Conservation (phyloP, 164 flowering plant species). For the Liriodendron chinense region DNA sequence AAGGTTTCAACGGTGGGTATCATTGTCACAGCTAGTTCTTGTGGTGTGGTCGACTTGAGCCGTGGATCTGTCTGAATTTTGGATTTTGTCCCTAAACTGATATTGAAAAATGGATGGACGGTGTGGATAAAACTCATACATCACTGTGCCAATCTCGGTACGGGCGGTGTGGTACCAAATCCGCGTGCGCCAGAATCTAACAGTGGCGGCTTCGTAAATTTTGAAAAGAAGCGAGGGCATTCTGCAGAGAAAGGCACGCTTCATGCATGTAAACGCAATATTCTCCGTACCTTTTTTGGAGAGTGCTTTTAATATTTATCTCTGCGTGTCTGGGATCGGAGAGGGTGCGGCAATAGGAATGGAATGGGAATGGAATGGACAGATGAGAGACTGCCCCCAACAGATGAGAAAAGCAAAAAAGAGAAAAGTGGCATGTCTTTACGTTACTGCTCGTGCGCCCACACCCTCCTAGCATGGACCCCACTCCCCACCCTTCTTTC, state of each 20-base stretch:
- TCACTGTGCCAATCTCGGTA: too few species aligned
- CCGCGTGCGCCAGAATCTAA: too few species aligned
- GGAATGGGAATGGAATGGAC: neutral
- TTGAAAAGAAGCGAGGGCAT: neutral
- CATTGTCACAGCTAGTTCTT: too few species aligned
- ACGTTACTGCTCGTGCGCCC: conserved; percentile 45
- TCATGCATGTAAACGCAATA: neutral
- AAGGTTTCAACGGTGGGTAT: too few species aligned
- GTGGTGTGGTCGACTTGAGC: too few species aligned
- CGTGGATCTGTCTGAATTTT: too few species aligned
- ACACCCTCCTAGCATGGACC: conserved; percentile 1
- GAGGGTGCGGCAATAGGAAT: neutral
- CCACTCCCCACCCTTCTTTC: conserved; percentile 42
- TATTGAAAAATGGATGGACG: too few species aligned
- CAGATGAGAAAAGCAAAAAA: conserved; percentile 6
- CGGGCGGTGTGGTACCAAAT: too few species aligned
- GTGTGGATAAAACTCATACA: too few species aligned
- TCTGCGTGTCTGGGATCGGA: neutral
- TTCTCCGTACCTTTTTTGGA: neutral
- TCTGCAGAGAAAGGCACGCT: neutral
- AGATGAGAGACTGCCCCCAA: neutral
- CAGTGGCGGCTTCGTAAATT: too few species aligned
- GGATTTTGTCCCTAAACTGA: too few species aligned
- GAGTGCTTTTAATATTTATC: neutral
- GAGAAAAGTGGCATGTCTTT: conserved; percentile 44